These are phyloP conservation scores for Corylus heterophylla DNA, from an alignment of 306 rosid genomes.

Conservation along the genomic window DNA sequence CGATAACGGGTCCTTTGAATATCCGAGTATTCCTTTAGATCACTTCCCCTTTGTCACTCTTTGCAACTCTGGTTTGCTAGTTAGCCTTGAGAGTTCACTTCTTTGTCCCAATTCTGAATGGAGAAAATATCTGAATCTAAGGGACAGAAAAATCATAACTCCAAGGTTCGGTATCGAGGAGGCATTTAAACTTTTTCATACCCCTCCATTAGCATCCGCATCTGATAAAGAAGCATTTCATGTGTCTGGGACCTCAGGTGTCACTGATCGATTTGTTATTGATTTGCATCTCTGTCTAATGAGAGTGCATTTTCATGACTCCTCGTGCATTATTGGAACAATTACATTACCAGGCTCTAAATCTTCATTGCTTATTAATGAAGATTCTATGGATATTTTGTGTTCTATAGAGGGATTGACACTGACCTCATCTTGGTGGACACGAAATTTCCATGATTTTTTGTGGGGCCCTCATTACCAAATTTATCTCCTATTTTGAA, in stretches of 20 bases:
- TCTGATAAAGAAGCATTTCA: constrained; percentile 27
- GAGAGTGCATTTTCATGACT: constrained; percentile 82
- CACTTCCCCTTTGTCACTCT: constrained; percentile 77
- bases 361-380: constrained; percentile 54
- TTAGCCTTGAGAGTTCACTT: constrained; percentile 58
- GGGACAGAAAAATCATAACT: constrained; percentile 49
- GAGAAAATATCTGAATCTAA: constrained; percentile 61
- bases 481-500: constrained; percentile 78
- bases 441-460: constrained; percentile 51
- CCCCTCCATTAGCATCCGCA: constrained; percentile 34
- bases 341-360: constrained; percentile 53
- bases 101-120: constrained; percentile 58
- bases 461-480: constrained; percentile 73
- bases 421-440: constrained; percentile 74
- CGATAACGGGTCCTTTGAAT: constrained; percentile 59
- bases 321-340: constrained; percentile 73
- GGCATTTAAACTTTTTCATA: constrained; percentile 34
- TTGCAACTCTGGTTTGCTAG: constrained; percentile 58
- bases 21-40: constrained; percentile 71
- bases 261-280: constrained; percentile 36
- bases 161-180: constrained; percentile 32
- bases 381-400: constrained; percentile 57
- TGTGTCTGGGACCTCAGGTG: constrained; percentile 39
- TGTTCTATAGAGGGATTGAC: constrained; percentile 72
- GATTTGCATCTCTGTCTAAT: constrained; percentile 57